These are phyloP conservation scores for Xanthoconium purpureum DNA, from an alignment of 768 basidiomycete species.

Conservation along the genomic window DNA sequence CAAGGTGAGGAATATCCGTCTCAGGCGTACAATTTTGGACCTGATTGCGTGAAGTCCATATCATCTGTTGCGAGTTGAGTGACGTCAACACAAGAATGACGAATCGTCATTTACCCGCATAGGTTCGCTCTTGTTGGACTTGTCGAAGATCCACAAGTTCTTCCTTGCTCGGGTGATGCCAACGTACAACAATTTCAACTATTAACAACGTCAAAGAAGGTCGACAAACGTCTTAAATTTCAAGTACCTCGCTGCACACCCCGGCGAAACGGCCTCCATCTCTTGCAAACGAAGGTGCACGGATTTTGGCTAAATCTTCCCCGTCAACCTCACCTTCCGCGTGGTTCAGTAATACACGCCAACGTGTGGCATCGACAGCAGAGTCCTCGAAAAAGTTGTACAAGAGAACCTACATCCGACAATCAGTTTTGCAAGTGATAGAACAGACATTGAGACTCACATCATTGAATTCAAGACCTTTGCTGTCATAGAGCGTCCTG, in stretches of 20 bases:
- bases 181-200: conserved; percentile 71
- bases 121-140: conserved; percentile 51
- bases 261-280: conserved; percentile 48
- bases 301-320: conserved; percentile 9
- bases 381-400: conserved; percentile 79
- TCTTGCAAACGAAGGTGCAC: conserved; percentile 43
- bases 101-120: conserved; percentile 43
- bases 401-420: conserved; percentile 53
- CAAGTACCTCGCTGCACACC: conserved; percentile 54
- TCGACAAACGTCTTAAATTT: neutral
- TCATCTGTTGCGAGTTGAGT: conserved; percentile 34
- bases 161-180: conserved; percentile 68
- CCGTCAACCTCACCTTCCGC: conserved; percentile 24
- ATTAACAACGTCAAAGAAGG: neutral
- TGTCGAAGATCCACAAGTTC: conserved; percentile 69
- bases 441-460: neutral
- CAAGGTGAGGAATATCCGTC: conserved; percentile 50
- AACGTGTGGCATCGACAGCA: conserved; percentile 44
- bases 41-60: conserved; percentile 48
- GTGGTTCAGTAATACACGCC: conserved; percentile 56
- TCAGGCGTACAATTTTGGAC: conserved; percentile 49
- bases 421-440: neutral
- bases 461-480: conserved; percentile 28
- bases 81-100: neutral
- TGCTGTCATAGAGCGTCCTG: conserved; percentile 34